These are phyloP conservation scores for Penicillium janthinellum DNA, from an alignment of 2,329 filamentous ascomycete genomes.

Conservation along the genomic window DNA sequence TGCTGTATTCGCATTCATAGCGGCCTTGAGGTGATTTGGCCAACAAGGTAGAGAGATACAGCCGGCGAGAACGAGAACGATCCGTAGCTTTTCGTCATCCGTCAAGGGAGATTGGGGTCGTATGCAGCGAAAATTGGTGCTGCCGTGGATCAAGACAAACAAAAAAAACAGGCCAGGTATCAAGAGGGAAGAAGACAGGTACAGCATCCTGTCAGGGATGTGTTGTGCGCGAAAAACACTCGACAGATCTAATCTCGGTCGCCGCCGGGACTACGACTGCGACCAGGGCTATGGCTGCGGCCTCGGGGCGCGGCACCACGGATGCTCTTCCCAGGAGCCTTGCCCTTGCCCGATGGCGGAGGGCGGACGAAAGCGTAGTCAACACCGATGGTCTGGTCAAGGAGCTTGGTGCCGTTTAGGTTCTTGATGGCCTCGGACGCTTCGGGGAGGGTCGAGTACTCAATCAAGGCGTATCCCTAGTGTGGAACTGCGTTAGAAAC, in stretches of 20 bases:
- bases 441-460: constrained; percentile 65
- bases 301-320: constrained; percentile 40
- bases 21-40: no score
- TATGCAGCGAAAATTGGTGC: constrained; percentile 10
- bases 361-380: constrained; percentile 69
- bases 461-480: constrained; percentile 67
- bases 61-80: constrained; percentile 26
- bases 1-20: not conserved
- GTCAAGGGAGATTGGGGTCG: constrained; percentile 9
- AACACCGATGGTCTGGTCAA: constrained; percentile 66
- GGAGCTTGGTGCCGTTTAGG: constrained; percentile 61
- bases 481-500: constrained; percentile 13
- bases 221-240: constrained; percentile 6
- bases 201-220: constrained; percentile 7
- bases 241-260: constrained; percentile 34
- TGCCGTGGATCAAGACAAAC: constrained; percentile 14
- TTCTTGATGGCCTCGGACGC: constrained; percentile 65
- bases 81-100: constrained; percentile 6
- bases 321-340: constrained; percentile 46
- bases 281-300: constrained; percentile 49
- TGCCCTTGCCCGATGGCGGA: constrained; percentile 50
- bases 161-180: constrained; percentile 18
- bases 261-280: constrained; percentile 49
- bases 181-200: constrained; percentile 9
- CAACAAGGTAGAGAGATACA: constrained; percentile 14